Evolutionary conservation across 306 rosid species (phyloP), one percentile per base, ranked within the genome.

Genomic region (Fragaria nilgerrensis): DNA sequence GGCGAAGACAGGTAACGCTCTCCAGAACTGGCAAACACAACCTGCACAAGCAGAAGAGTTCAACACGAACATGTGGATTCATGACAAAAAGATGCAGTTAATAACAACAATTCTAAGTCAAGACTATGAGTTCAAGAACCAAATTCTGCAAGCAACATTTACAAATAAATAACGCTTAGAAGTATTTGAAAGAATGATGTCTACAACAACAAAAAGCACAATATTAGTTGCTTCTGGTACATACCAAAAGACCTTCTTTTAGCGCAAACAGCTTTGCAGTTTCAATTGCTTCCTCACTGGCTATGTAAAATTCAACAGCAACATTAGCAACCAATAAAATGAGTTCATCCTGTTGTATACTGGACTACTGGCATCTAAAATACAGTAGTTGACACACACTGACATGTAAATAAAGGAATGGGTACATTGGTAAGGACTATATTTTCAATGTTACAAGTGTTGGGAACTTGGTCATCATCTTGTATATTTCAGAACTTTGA

Each of bases 271-370:
- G 65, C 87, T 88, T 90, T 15, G 97, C 83, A 47, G 85, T 90
- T 82, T 90, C 96, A 15, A 90, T 87, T 4, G 96, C 91, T 83
- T 94, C 96, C 74, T 94, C 85, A 73, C 90, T 86, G 32, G 91
- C 63, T 71, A 90, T 44, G 96, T 91, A 78, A 68, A 80, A 41
- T 76, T 39, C 75, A 49, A 78, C 9, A 50, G 0, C 17, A 66
- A 76, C 73, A 72, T 67, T 22, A 63, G 50, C 36, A 56, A 50
- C 71, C 82, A 66, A 15, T 27, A 67, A 41, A 67, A 29, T 44
- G 11, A 53, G 65, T 70, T 15, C 63, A 45, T 45, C 37, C 41
- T 34, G 49, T 14, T 34, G 47, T 62, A 43, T 41, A 1, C 9
- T 34, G 37, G 37, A 34, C 37, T 34, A 41, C 44, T 41, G 34